Base-by-base conservation (phyloP, 139 green algal genomes). In the Chlorella ohadii region DNA sequence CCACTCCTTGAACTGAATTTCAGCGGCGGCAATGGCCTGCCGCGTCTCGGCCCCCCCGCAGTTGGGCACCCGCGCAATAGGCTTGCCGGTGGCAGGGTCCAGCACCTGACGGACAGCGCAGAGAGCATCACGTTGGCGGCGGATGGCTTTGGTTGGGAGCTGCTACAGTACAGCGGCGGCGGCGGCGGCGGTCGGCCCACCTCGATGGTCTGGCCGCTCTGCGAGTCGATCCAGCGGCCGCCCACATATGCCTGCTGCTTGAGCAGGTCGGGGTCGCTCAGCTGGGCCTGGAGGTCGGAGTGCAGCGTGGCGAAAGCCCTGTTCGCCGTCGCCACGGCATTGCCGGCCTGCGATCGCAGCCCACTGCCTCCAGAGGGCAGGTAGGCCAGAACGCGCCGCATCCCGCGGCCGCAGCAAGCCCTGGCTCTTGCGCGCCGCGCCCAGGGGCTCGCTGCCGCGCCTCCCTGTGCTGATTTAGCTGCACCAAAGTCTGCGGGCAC, bases 41-140 rank as follows among this genome's bases (percentile, higher is more conserved):
- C 85, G 74, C 1, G 93, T 94, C 79, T 96, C 95, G 7, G 83
- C 79, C 15, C 72, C 87, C 15, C 88, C 85, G 85, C 93, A 91
- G 34, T 82, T 81, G 0, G 90, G 77, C 78, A 98, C 86, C 5
- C 81, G 91, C 28, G 93, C 94, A 1, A 98, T 83, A 3, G 88
- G 64, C 70, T 94, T 82, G 12, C 88, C 93, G 15, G 92, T 98
- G 64, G 94, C 93, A 16, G 95, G 94, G 86, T 97, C 95, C n/a
- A 72, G 41, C 4, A 98, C 95, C 92, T 97, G 87, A 1, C 17
- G 17, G 16, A 38, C n/a, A 20, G 0, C 31, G 33, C 2, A 72
- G 33, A 31, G 80, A 55, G 28, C 1, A 38, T 0, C 17, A 12
- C 63, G 4, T 25, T 38, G 13, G 55, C 19, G 38, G 19, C 31